Evolutionary conservation across 208 protist species (phyloP), one percentile per base, ranked within the genome.

Genomic region (Trypanosoma melophagium): DNA sequence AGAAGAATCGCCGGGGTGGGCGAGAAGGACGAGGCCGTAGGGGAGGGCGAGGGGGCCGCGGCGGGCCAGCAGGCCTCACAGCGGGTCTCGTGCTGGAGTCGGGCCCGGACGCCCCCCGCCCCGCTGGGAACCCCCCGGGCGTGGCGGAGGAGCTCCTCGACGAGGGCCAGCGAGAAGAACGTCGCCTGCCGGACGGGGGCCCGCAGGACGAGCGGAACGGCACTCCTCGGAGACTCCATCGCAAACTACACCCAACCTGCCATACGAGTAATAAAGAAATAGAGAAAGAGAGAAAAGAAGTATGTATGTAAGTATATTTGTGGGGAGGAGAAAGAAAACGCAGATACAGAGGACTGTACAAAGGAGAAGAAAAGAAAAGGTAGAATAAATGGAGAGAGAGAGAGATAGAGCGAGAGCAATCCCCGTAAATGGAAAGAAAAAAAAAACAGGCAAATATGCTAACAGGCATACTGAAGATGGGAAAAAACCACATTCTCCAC

Each of bases 81-180:
- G 28, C 28, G 28, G 28, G 28, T 35, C 28, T 35, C 28, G 28
- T 35, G 28, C 28, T 35, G 28, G 28, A 35, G 28, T 1, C 28
- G 28, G 28, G 28, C 28, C 28, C 28, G 28, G 28, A 35, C 3
- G 31, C 25, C 79, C 81, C 79, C 35, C 64, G 59, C 21, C 50
- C 62, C 58, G 74, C 66, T 7, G 72, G 68, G 16, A 80, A 60
- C 69, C 19, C 28, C 21, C 31, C 61, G 62, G 19, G 60, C 56
- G 22, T 74, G 42, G 19, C 41, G 62, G 54, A 83, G 69, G 8
- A 94, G 60, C 31, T 85, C 84, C 52, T 90, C 80, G 0, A 94
- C 76, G 45, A 82, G 89, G 41, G 74, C 52, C 28, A 94, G 64
- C 7, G 89, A 94, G 57, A 80, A 80, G 64, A 94, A 91, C 12